Conservation (phyloP, 1,139 yeast species). For the Zygosaccharomyces pseudobailii region DNA sequence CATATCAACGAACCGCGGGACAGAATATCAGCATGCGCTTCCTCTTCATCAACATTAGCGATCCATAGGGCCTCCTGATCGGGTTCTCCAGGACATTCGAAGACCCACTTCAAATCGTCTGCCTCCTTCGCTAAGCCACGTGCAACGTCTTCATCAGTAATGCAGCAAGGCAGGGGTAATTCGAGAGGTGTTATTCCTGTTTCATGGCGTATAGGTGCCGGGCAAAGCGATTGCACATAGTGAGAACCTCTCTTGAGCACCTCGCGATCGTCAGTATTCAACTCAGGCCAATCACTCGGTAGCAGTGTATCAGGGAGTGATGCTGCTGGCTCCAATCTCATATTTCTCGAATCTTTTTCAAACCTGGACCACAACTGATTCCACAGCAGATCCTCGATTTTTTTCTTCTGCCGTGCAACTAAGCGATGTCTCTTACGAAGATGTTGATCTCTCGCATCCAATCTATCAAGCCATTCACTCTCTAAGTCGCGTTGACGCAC, state of each 20-base stretch:
- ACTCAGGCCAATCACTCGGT: constrained; percentile 1
- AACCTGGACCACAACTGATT: constrained; percentile 27
- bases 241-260: not conserved
- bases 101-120: constrained; percentile 29
- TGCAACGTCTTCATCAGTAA: constrained; percentile 25
- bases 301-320: not conserved
- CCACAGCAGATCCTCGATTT: constrained; percentile 30
- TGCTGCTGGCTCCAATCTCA: constrained; percentile 11
- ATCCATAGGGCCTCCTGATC: constrained; percentile 10
- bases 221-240: not conserved
- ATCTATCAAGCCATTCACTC: constrained; percentile 27
- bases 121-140: constrained; percentile 15
- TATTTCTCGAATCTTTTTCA: constrained; percentile 25
- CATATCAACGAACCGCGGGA: constrained; percentile 24
- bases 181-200: constrained; percentile 14
- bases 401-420: constrained; percentile 22
- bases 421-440: constrained; percentile 25
- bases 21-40: constrained; percentile 29
- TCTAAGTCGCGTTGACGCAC: constrained; percentile 28
- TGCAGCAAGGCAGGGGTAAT: constrained; percentile 27
- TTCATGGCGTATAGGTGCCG: not conserved
- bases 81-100: constrained; percentile 28
- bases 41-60: constrained; percentile 15
- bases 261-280: constrained; percentile 2
- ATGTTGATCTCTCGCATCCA: constrained; percentile 29